phyloP scores from a whole-genome alignment of 176 grass and related monocot genomes.

The Eleusine coracana region DNA sequence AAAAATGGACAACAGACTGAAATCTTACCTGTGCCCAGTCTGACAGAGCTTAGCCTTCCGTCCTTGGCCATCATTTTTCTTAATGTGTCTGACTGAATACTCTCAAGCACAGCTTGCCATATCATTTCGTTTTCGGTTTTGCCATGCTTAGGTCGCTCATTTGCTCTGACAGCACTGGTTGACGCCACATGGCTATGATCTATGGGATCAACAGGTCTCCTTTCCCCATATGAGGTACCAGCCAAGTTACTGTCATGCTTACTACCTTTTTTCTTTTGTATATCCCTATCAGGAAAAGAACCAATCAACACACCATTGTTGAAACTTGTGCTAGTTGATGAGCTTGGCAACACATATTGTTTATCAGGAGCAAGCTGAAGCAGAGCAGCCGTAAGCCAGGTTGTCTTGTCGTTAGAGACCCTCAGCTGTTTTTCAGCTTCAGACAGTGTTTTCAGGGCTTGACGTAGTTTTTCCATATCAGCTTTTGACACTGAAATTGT shows the following conservation, averaged over 20 bases:
- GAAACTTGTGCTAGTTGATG: conserved; percentile 61
- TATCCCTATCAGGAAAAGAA: conserved; percentile 49
- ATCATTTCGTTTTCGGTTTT: conserved; percentile 73
- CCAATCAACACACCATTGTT: conserved; percentile 41
- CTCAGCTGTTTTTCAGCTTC: conserved; percentile 85
- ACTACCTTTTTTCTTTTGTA: conserved; percentile 30
- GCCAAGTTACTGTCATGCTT: conserved; percentile 39
- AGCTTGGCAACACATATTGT: conserved; percentile 67
- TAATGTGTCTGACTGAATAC: conserved; percentile 77
- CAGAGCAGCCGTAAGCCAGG: conserved; percentile 81
- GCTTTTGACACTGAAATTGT: conserved; percentile 67
- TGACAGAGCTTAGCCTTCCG: conserved; percentile 72
- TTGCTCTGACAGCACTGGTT: conserved; percentile 41
- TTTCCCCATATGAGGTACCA: conserved; percentile 45
- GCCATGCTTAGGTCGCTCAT: conserved; percentile 37
- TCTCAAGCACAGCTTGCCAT: conserved; percentile 83
- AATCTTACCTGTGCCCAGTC: conserved; percentile 74
- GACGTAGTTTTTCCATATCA: conserved; percentile 77
- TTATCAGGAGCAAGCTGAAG: conserved; percentile 90
- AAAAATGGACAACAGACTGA: conserved; percentile 28
- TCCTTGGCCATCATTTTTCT: conserved; percentile 86
- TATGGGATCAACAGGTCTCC: conserved; percentile 36
- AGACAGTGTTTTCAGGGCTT: conserved; percentile 65
- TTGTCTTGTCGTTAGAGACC: conserved; percentile 67
- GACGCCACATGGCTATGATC: conserved; percentile 39